phyloP scores from a whole-genome alignment of 2,329 filamentous ascomycete genomes.

The Ceratocystis variospora region DNA sequence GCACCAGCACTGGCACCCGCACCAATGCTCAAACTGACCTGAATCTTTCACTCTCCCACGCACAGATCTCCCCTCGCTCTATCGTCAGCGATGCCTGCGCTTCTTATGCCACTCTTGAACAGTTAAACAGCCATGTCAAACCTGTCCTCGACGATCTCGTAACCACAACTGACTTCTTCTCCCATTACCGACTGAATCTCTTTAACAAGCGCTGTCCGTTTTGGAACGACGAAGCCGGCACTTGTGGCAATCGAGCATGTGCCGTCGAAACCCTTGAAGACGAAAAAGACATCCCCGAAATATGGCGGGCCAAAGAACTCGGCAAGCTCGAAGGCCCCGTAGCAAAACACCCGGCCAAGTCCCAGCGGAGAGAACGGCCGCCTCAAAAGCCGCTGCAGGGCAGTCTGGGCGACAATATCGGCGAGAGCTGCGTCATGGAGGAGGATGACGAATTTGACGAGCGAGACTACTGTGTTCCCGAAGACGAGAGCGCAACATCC shows the following conservation, averaged over 20 bases:
- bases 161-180: constrained; percentile 88
- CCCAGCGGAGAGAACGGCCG: constrained; percentile 55
- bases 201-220: constrained; percentile 93
- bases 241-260: constrained; percentile 95
- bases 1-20: constrained; percentile 18
- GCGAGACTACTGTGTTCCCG: constrained; percentile 88
- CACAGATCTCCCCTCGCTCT: constrained; percentile 70
- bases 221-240: constrained; percentile 82
- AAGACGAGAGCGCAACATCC: constrained; percentile 72
- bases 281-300: constrained; percentile 79
- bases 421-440: constrained; percentile 92
- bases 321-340: constrained; percentile 84
- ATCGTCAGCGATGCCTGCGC: constrained; percentile 91
- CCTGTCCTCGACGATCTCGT: constrained; percentile 71
- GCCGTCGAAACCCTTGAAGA: constrained; percentile 90
- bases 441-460: constrained; percentile 96
- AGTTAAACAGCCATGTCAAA: constrained; percentile 62
- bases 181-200: constrained; percentile 88
- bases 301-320: constrained; percentile 84
- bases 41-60: constrained; percentile 7
- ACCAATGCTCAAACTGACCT: constrained; percentile 4
- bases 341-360: constrained; percentile 73
- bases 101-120: constrained; percentile 81
- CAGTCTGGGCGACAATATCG: constrained; percentile 68
- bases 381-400: constrained; percentile 60